Evolutionary conservation across 1,139 yeast genomes (phyloP).

Genomic region (Kodamaea derodonti): DNA sequence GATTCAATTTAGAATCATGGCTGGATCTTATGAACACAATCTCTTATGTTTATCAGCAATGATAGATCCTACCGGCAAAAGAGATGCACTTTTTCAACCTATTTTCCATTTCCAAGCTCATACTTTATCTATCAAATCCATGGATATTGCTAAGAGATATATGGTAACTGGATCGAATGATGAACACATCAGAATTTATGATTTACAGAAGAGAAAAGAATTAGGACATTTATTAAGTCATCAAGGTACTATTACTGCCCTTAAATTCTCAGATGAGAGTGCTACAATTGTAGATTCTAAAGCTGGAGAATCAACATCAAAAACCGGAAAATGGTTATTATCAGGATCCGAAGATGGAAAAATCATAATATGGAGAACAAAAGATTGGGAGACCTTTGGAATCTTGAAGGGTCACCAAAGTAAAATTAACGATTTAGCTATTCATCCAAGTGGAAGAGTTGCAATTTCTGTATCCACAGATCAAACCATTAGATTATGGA

Average conservation of each 20-base stretch:
- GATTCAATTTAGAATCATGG: slow-evolving; percentile 68
- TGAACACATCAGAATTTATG: slow-evolving; percentile 92
- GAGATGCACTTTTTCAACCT: slow-evolving; percentile 73
- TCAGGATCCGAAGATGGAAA: slow-evolving; percentile 92
- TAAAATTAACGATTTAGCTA: slow-evolving; percentile 74
- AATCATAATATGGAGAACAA: slow-evolving; percentile 88
- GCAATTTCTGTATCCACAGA: slow-evolving; percentile 89
- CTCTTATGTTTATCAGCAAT: slow-evolving; percentile 77
- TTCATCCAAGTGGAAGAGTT: slow-evolving; percentile 90
- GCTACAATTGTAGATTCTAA: slow-evolving; percentile 14
- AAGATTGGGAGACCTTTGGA: slow-evolving; percentile 94
- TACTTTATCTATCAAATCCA: slow-evolving; percentile 76
- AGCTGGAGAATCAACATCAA: slow-evolving; percentile 20
- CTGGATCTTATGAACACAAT: slow-evolving; percentile 95
- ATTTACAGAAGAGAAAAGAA: slow-evolving; percentile 89
- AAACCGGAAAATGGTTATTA: slow-evolving; percentile 78
- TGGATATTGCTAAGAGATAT: slow-evolving; percentile 81
- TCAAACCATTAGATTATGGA: slow-evolving; percentile 84
- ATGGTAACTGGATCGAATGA: slow-evolving; percentile 94
- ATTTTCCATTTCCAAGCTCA: slow-evolving; percentile 96
- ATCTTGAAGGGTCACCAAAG: slow-evolving; percentile 82
- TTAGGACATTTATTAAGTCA: slow-evolving; percentile 87
- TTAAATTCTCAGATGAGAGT: slow-evolving; percentile 61
- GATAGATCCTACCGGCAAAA: slow-evolving; percentile 29
- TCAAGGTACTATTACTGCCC: slow-evolving; percentile 79